Base-by-base conservation (phyloP, 441 rosid genomes). In the Viola pubescens region DNA sequence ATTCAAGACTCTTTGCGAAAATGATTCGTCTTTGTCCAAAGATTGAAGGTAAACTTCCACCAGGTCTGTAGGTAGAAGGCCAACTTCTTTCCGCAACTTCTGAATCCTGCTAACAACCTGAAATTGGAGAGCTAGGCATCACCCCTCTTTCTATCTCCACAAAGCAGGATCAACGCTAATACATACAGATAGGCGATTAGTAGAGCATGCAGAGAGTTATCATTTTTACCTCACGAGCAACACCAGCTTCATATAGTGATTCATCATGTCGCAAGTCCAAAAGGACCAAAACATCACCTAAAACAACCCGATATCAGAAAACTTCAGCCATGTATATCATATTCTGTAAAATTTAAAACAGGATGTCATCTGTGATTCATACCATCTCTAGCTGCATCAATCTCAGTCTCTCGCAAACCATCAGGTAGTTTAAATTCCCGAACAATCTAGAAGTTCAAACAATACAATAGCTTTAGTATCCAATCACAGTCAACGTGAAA, bases 311-410 rank as follows among this genome's bases (percentile, higher is more conserved):
- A 56, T 14, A 50, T 37, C 56, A 55, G 45, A 19, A 53, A n/a
- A 60, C 45, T 37, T 63, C 37, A 58, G 50, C 26, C 26, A 19
- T 19, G 16, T 2, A 37, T 48, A 39, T 34, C 50, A 34, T 41
- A 37, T 34, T 13, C 59, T 48, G 7, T 45, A 19, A 14, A 46
- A 9, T 9, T 41, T 49, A 49, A 38, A 19, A 19, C 26, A 62
- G 45, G 65, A 48, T 0, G 60, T 37, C 9, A 63, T 43, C 48
- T 12, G 53, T 54, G 16, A 47, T 49, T 43, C 63, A 7, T 74
- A 88, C 99, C 98, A 79, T 91, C 99, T 68, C 97, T 98, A 64
- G 83, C 81, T 19, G 99, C 94, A 81, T 91, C 98, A 58, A 91
- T 79, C 75, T 94, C 98, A 68, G 67, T 76, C 58, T 87, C 94